Evolutionary conservation across 108 stramenopile species (phyloP), one percentile per base, ranked within the genome.

Genomic region (Cyclostephanos invisitatus): DNA sequence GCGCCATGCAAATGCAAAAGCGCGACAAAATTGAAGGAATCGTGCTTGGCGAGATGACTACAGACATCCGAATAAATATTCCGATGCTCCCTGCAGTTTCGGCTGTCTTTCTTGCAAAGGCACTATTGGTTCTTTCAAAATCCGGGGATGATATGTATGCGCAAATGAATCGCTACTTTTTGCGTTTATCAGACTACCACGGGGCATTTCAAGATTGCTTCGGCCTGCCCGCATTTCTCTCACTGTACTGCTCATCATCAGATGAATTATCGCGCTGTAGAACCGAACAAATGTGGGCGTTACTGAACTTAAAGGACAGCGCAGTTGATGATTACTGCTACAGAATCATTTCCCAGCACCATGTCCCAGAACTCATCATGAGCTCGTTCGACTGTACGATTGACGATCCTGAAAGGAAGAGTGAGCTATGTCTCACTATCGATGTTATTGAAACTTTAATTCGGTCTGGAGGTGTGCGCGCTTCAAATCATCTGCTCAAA

Each of bases 141-240:
- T 89, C 93, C 18, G 81, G 74, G 0, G 93, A 94, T 71, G 67
- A 87, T 22, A 81, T 94, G 72, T 94, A 85, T 64, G 83, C 84
- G 37, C 75, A 85, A 29, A 72, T 91, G 44, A 94, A 94, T 70
- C 75, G 83, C n/a, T 90, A 83, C 62, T 94, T 92, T 68, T 74
- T 94, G 18, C 81, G 87, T 35, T 70, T 78, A 20, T 83, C 83
- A 22, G 70, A 74, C 32, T 76, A 87, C 65, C 87, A 88, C 62
- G 93, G 93, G 15, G 93, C 93, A 44, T 91, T 89, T 67, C 84
- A 87, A 57, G 91, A 94, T 71, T 74, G 83, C 66, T 81, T 80
- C 57, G 81, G 82, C n/a, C 73, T 94, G 28, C 93, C 93, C 25
- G 71, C 79, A 44, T 94, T 94, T 70, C 84, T 94, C 5, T 80